Evolutionary conservation across 1,284 basidiomycete genomes (phyloP), one percentile per base, ranked within the genome.

Genomic region (Termitomyces sp.): DNA sequence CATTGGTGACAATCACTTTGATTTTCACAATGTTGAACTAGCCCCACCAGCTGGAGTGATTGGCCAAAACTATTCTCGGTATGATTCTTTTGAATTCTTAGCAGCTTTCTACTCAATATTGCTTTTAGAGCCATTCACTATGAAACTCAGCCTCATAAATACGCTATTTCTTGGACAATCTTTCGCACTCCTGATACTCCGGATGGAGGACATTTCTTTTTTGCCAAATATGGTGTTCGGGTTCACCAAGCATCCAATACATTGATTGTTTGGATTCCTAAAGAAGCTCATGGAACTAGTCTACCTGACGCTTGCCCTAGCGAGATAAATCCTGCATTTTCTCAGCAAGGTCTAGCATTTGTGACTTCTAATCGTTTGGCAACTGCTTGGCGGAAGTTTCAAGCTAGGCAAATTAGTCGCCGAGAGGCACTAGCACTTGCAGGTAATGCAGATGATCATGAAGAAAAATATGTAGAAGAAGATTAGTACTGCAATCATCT

Each of bases 121-220:
- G 11, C 11, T 42, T 33, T 21, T 34, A 62, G 59, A 13, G 43
- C 55, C 1, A 57, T 56, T 7, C 57, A 60, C 39, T 30, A 38
- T 13, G 59, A 62, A 26, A 18, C 33, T 3, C 56, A 59, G 28
- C 57, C 61, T 24, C 59, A 62, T 24, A 54, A 51, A 18, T 59
- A 18, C 37, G 52, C 43, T 5, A 33, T 49, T 3, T 52, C 56
- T 5, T 57, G 53, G 50, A 60, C 56, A 10, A 46, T 50, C 1
- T 7, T 6, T 1, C 30, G 50, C 4, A 52, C 35, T 9, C 40
- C 30, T 13, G 19, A 5, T 2, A 10, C 6, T 2, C 8, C n/a
- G 8, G 21, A 52, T 16, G 57, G 58, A 9, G 18, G 33, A 2
- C 52, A 60, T 30, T 62, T 62, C 44, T 59, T 57, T 21, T 31